Base-by-base conservation (phyloP, 1,284 basidiomycete species). In the Fomitiporia mediterranea region DNA sequence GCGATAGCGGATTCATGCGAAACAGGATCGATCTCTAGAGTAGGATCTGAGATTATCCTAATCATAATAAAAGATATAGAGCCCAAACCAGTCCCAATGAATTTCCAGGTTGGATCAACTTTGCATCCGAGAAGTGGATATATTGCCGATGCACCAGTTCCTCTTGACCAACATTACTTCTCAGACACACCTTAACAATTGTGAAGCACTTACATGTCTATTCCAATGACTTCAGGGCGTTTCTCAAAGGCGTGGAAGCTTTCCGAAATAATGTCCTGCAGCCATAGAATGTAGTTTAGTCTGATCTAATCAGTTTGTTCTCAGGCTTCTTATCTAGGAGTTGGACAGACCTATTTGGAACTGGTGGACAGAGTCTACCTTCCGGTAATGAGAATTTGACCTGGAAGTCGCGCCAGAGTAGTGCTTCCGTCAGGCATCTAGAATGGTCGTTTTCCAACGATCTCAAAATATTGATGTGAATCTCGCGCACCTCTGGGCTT, bases 61-160 rank as follows among this genome's bases (percentile, higher is more conserved):
- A 6, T 34, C 32, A 25, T 34, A 48, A 28, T 19, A 17, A 2
- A 51, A 23, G 43, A 57, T 4, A 40, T 9, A 32, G 5, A 32
- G 35, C 1, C 60, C 70, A 38, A 54, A 90, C 92, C 92, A 40
- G 91, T 93, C 0, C 79, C 91, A 19, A 82, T 62, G 51, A 94
- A 83, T 0, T 63, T 62, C 77, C 87, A 89, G 1, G 65, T 66
- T 1, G 76, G 67, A 35, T 84, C 73, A 21, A 82, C 67, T 2
- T 71, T 75, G 65, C 85, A 87, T 0, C 81, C 80, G 0, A 98
- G 77, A 0, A 97, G 73, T 0, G 94, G 86, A 63, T 98, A 98
- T 60, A 98, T 94, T 0, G 84, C 90, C 0, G 91, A 89, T 6
- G 94, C 86, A 0, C 95, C 95, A 6, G 93, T 96, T 15, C 95